A percentile compares a stretch with the other conserved stretches of the same genome.
Conservation (phyloP, 2,329 filamentous ascomycete genomes). For the Claviceps africana region DNA sequence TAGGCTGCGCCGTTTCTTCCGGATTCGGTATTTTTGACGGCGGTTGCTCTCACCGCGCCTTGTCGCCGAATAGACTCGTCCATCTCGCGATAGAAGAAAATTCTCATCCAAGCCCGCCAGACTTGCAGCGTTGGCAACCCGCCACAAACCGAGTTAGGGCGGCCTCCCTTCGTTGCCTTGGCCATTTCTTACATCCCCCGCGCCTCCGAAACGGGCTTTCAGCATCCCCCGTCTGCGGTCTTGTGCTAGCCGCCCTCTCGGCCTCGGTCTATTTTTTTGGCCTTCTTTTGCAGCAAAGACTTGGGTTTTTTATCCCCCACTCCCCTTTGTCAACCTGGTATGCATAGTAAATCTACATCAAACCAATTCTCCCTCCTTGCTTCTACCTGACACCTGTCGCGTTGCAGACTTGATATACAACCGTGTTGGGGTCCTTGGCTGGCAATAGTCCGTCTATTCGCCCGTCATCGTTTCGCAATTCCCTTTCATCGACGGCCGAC, state of each 20-base stretch:
- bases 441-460: background rate
- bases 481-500: background rate
- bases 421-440: background rate
- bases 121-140: background rate
- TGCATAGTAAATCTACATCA: background rate
- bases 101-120: background rate
- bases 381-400: background rate
- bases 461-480: background rate
- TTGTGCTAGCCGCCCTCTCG: background rate
- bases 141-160: background rate
- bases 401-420: background rate
- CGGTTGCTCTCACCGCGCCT: background rate
- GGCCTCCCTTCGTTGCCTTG: background rate
- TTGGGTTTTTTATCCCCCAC: background rate
- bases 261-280: background rate
- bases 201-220: background rate
- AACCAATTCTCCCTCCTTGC: background rate
- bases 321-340: background rate
- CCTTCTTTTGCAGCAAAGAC: background rate
- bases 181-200: background rate
- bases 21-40: background rate
- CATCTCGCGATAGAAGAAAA: background rate
- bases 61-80: background rate
- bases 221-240: background rate
- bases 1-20: background rate